Conservation (phyloP, 768 basidiomycete genomes). For the Royoungia palumana region DNA sequence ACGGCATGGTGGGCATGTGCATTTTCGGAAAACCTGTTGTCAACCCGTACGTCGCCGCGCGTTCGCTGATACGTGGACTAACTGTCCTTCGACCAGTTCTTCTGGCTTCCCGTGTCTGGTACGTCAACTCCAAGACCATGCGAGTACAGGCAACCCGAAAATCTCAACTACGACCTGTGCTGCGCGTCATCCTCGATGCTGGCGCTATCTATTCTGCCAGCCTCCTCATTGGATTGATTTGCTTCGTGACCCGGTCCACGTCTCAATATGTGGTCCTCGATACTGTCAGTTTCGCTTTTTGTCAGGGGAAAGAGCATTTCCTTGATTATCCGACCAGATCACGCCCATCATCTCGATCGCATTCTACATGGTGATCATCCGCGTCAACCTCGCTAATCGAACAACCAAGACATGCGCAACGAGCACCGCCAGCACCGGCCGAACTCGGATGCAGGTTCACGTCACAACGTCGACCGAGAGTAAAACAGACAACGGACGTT, state of each 20-base stretch:
- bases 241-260: constrained; percentile 28
- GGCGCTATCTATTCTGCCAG: constrained; percentile 38
- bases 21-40: constrained; percentile 31
- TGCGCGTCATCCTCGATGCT: constrained; percentile 36
- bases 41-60: constrained; percentile 24
- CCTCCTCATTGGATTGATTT: constrained; percentile 31
- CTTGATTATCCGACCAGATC: constrained; percentile 20
- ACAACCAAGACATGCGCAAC: neutral
- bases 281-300: constrained; percentile 25
- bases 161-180: constrained; percentile 11
- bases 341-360: constrained; percentile 41
- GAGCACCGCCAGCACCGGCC: too few species aligned
- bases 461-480: neutral
- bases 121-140: constrained; percentile 20
- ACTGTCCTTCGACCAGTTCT: constrained; percentile 12
- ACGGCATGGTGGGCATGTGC: constrained; percentile 32
- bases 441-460: constrained; percentile 6
- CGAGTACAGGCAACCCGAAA: constrained; percentile 10
- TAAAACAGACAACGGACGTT: neutral
- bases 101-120: constrained; percentile 31
- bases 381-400: constrained; percentile 25
- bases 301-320: neutral
- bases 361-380: constrained; percentile 43
- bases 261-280: constrained; percentile 35
- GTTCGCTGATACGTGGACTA: neutral